Evolutionary conservation across 164 flowering plant species (phyloP).

Genomic region (Buxus sempervirens): DNA sequence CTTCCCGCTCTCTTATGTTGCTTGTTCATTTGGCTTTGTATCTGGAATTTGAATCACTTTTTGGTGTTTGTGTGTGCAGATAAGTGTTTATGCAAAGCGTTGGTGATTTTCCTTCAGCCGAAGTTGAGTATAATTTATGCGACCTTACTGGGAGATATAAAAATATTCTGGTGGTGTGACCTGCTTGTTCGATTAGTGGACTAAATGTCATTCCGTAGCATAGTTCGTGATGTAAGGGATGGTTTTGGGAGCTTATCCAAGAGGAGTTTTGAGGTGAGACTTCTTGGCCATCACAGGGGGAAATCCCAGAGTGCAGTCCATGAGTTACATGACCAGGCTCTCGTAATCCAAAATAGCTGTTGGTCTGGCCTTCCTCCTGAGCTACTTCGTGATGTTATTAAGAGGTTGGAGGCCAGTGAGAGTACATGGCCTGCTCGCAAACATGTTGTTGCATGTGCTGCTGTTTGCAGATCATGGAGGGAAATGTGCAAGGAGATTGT

Average conservation of each 20-base stretch:
- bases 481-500: conserved; percentile 62
- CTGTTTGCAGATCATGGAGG: conserved; percentile 76
- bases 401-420: conserved; percentile 61
- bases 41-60: not conserved
- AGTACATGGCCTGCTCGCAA: conserved; percentile 53
- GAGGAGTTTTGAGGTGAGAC: conserved; percentile 44
- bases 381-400: conserved; percentile 58
- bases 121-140: not conserved
- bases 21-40: not conserved
- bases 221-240: conserved; percentile 66
- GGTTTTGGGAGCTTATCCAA: conserved; percentile 61
- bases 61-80: not conserved
- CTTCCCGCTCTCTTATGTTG: not conserved
- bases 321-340: conserved; percentile 32
- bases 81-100: not conserved
- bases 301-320: conserved; percentile 38
- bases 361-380: conserved; percentile 80
- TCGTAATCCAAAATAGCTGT: conserved; percentile 49
- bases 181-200: not conserved
- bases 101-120: not conserved
- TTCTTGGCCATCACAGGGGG: conserved; percentile 37
- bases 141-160: not conserved
- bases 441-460: conserved; percentile 69
- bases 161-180: not conserved
- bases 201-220: conserved; percentile 65